Percentiles rank a stretch among this genome's conserved stretches.
These are phyloP conservation scores for Boletus coccyginus DNA, from an alignment of 768 basidiomycete species.

Conservation along the genomic window DNA sequence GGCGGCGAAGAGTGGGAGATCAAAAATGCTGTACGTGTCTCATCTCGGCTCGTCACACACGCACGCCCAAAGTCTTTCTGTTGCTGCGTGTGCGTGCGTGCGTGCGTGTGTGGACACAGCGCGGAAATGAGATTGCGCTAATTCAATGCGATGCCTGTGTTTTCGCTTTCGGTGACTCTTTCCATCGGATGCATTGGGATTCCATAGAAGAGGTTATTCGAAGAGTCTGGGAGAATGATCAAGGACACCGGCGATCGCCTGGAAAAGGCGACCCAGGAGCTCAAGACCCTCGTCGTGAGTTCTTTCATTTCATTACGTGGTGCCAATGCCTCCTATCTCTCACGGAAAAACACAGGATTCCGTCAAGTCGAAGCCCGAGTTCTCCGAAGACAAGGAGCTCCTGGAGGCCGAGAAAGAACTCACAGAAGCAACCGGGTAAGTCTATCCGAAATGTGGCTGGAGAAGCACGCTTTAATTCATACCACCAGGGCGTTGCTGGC, in stretches of 20 bases:
- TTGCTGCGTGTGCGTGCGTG: constrained; percentile 15
- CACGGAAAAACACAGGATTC: constrained; percentile 22
- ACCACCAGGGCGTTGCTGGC: constrained; percentile 16
- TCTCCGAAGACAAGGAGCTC: constrained; percentile 40
- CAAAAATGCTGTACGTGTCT: constrained; percentile 62
- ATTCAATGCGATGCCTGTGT: constrained; percentile 15
- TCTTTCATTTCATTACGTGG: constrained; percentile 26
- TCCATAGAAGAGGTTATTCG: constrained; percentile 58
- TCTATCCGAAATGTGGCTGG: constrained; percentile 3
- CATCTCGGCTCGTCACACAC: constrained; percentile 8
- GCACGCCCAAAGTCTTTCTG: background rate
- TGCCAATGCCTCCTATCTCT: constrained; percentile 14
- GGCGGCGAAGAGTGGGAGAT: constrained; percentile 73
- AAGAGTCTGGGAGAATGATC: constrained; percentile 83
- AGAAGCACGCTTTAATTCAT: constrained; percentile 16
- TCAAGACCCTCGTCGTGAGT: constrained; percentile 66
- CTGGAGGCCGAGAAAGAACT: constrained; percentile 58
- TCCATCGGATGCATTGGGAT: background rate
- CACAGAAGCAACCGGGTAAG: constrained; percentile 48
- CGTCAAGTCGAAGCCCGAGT: constrained; percentile 26
- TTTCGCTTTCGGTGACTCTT: constrained; percentile 16
- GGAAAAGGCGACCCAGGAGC: constrained; percentile 58
- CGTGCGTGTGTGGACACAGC: constrained; percentile 19
- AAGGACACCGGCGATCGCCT: constrained; percentile 60
- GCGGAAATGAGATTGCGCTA: constrained; percentile 28